Conservation (phyloP, 2,329 filamentous ascomycete genomes). For the Colletotrichum neosansevieriae region DNA sequence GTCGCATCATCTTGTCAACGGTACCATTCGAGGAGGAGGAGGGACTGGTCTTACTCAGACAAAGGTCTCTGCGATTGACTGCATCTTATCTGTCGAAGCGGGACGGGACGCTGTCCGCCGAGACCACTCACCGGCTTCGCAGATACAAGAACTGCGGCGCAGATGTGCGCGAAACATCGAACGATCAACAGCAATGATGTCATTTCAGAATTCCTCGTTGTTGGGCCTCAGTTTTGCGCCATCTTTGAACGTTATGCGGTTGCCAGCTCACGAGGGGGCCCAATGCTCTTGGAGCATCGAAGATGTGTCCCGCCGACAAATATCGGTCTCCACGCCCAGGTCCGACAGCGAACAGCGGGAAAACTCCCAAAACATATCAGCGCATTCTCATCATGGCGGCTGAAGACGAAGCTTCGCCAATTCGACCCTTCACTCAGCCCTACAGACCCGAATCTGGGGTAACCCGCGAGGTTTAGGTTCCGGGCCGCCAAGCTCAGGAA, state of each 20-base stretch:
- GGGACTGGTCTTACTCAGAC: constrained; percentile 1
- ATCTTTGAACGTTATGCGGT: constrained; percentile 10
- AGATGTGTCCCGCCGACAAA: neutral
- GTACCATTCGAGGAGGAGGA: neutral
- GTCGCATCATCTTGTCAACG: constrained; percentile 29
- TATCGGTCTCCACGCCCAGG: neutral
- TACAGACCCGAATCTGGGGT: constrained; percentile 41
- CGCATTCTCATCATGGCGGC: neutral
- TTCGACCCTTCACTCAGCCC: constrained; percentile 39
- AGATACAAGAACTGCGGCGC: constrained; percentile 12
- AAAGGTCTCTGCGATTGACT: neutral
- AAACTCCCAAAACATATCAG: constrained; percentile 1
- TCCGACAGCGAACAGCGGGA: neutral
- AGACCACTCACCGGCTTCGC: constrained; percentile 12
- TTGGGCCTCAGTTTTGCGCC: constrained; percentile 20
- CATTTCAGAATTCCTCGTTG: constrained; percentile 20
- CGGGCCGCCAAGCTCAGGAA: constrained; percentile 33
- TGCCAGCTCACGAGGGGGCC: constrained; percentile 15
- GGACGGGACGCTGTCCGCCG: neutral
- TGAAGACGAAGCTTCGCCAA: constrained; percentile 36
- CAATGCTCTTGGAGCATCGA: neutral
- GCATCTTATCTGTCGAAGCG: neutral
- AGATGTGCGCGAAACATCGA: constrained; percentile 18
- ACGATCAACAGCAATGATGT: constrained; percentile 38
- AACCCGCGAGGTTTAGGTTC: constrained; percentile 33